Conservation (phyloP, 148 eudicot genomes). For the Salicornia ramosissima region DNA sequence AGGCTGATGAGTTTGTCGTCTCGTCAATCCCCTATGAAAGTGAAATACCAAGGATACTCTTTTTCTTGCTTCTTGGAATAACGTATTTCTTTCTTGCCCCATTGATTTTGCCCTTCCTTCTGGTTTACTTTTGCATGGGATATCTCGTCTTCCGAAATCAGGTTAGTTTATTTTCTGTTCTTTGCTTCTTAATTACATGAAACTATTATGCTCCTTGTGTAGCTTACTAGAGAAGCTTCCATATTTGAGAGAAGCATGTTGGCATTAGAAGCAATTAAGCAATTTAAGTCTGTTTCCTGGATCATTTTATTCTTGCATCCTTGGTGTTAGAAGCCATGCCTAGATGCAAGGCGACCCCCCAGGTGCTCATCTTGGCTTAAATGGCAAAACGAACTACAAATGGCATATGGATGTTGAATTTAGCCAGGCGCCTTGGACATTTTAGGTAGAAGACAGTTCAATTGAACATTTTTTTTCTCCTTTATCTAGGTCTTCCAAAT, state of each 20-base stretch:
- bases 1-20: conserved; percentile 45
- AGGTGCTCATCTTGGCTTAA: no score
- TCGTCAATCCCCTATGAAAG: conserved; percentile 68
- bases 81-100: conserved; percentile 88
- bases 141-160: conserved; percentile 77
- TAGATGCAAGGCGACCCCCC: no score
- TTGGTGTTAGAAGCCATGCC: no score
- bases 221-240: not conserved
- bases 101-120: conserved; percentile 71
- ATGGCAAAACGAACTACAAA: no score
- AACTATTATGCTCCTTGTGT: not conserved
- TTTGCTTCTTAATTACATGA: not conserved
- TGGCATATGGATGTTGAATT: no score
- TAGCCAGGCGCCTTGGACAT: no score
- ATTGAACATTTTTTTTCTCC: no score
- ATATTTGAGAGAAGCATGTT: not conserved
- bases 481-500: no score
- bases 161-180: conserved; percentile 39
- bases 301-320: not conserved
- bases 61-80: conserved; percentile 76
- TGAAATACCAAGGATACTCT: conserved; percentile 68
- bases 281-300: not conserved
- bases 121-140: conserved; percentile 73
- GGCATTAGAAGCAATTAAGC: not conserved
- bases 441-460: no score